Base-by-base conservation (phyloP, 495 filamentous ascomycete genomes). In the Massariosphaeria phaeospora region DNA sequence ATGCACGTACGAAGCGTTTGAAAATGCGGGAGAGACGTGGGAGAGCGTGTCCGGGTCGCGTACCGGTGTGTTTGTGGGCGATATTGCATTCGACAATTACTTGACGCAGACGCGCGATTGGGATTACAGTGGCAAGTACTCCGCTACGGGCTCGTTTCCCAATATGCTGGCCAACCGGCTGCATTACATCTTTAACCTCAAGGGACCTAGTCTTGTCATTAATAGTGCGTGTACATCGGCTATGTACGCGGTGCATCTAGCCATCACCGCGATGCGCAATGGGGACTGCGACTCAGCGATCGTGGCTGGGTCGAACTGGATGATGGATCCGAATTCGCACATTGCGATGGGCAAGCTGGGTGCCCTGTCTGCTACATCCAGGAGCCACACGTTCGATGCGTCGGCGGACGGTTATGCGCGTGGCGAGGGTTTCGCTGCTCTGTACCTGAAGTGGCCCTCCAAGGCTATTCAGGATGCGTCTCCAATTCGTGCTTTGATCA, bases 231-330 rank as follows among this genome's bases (percentile, higher is more conserved):
- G 56, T 25, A 53, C 67, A 4, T 62, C 63, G 0, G 57, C 63
- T 1, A 26, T 70, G 2, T 66, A 67, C 34, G 60, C 57, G 11
- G 25, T 70, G 17, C 67, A 70, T 59, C 3, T 64, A 2, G 68
- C 68, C 2, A 57, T 53, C 25, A 23, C 21, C 15, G 55, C 38
- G 1, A 25, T 58, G 1, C 34, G 52, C 11, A 33, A 26, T 18
- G 55, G 63, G 1, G 68, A 70, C n/a, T 66, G 55, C 23, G 50
- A 59, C 12, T n/a, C 50, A n/a, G 68, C 67, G 8, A 58, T 72
- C 30, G 67, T 69, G n/a, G 66, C 25, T 6, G 66, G 43, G 1
- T 23, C 46, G 11, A 71, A 70, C 36, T 61, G 84, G 17, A 84
- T 82, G 43, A 70, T 79, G 62, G 63, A 12, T 13, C 41, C 44